phyloP scores from a whole-genome alignment of 2,329 filamentous ascomycete species.

The Sporothrix luriei region DNA sequence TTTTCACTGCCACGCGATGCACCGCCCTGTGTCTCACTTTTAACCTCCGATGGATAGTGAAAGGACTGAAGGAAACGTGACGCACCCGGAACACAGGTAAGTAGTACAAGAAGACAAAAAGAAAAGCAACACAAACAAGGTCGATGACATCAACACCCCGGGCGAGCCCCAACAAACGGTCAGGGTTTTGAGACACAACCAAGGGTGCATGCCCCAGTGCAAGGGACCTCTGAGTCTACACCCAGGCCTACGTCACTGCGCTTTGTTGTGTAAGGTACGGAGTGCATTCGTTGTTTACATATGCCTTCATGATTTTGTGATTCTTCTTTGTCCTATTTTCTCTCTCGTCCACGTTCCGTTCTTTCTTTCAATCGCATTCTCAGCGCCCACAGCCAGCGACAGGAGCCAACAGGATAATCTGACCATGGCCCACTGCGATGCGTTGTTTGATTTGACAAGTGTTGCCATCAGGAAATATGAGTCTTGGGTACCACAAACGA shows the following conservation, averaged over 20 bases:
- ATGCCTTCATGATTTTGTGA: not conserved
- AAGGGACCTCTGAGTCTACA: not conserved
- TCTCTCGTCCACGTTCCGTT: not conserved
- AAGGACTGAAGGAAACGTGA: slow-evolving; percentile 4
- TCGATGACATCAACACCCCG: slow-evolving; percentile 24
- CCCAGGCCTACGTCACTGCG: not conserved
- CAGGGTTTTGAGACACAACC: not conserved
- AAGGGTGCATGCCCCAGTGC: not conserved
- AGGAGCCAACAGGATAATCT: too few relatives aligned
- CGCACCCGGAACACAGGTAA: too few relatives aligned
- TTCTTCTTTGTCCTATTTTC: not conserved
- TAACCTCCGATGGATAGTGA: not conserved
- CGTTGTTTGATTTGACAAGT: not conserved
- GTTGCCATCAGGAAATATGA: not conserved
- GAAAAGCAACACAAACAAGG: not conserved
- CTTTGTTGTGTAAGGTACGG: not conserved
- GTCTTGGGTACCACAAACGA: not conserved
- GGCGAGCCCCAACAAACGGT: not conserved
- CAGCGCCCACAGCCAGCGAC: not conserved
- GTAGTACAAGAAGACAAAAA: not conserved
- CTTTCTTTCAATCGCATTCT: not conserved
- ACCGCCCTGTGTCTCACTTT: slow-evolving; percentile 9
- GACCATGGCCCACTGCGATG: not conserved
- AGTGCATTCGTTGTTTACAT: not conserved
- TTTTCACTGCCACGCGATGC: not conserved